Conservation (phyloP, 148 eudicot genomes). For the Rhododendron molle region DNA sequence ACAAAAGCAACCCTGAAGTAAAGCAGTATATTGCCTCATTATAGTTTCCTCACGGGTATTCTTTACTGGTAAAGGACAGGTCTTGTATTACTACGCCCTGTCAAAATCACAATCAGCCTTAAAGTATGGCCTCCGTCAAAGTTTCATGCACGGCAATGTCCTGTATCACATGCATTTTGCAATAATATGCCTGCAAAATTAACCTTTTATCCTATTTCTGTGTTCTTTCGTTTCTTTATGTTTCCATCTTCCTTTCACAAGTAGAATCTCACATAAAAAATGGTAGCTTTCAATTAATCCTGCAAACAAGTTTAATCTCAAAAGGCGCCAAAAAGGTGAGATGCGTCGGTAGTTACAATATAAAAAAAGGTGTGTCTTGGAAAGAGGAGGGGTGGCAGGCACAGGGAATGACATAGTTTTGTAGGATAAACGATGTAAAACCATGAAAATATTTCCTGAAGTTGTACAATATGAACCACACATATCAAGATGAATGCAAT, state of each 20-base stretch:
- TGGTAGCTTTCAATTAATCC: neutral
- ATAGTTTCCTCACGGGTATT: too few relatives aligned
- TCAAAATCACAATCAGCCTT: neutral
- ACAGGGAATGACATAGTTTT: neutral
- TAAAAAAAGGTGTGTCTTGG: neutral
- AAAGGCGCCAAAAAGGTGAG: neutral
- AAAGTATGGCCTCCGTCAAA: neutral
- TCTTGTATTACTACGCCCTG: too few relatives aligned
- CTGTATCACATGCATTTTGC: neutral
- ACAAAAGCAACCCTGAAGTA: neutral
- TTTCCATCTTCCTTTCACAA: neutral
- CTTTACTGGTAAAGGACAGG: too few relatives aligned
- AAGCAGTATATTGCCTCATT: neutral
- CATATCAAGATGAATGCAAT: neutral
- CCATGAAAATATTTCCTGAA: neutral
- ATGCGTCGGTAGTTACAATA: neutral
- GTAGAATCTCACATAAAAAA: neutral
- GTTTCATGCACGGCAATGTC: neutral
- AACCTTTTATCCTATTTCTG: too few relatives aligned
- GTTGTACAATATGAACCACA: neutral
- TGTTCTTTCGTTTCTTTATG: neutral
- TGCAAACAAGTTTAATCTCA: neutral
- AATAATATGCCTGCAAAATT: neutral
- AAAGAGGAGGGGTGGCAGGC: neutral
- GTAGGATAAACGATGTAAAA: neutral